A percentile compares a stretch with the other conserved stretches of the same genome.
Evolutionary conservation across 768 basidiomycete genomes (phyloP).

Genomic region (Agaricus sinodeliciosus): DNA sequence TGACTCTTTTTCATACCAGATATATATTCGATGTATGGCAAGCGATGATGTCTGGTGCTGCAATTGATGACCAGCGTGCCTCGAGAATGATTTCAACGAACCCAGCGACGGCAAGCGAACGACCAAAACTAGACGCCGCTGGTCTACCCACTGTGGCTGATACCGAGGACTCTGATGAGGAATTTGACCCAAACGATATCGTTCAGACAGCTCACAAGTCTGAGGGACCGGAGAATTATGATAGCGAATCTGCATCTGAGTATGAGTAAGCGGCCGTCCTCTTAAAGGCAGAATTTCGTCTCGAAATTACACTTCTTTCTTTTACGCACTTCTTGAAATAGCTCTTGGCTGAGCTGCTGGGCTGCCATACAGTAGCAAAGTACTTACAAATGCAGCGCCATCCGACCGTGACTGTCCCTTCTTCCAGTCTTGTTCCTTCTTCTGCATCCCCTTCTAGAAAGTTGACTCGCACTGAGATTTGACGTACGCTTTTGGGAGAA

Average conservation of each 20-base stretch:
- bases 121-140: background rate
- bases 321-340: too few species aligned
- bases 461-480: too few species aligned
- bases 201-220: conserved; percentile 2
- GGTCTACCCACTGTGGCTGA: background rate
- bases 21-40: conserved; percentile 37
- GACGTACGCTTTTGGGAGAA: too few species aligned
- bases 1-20: conserved; percentile 17
- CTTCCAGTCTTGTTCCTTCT: too few species aligned
- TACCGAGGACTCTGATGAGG: conserved; percentile 22
- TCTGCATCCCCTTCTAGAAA: too few species aligned
- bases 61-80: conserved; percentile 40
- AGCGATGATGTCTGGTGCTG: conserved; percentile 35
- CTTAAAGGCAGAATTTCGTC: background rate
- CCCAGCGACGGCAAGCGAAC: background rate
- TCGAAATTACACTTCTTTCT: too few species aligned
- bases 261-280: background rate
- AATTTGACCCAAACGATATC: conserved; percentile 25
- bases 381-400: too few species aligned
- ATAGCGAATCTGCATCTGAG: conserved; percentile 19
- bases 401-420: too few species aligned
- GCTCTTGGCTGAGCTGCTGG: too few species aligned
- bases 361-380: too few species aligned
- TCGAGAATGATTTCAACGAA: conserved; percentile 7
- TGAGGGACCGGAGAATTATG: conserved; percentile 1